Base-by-base conservation (phyloP, 306 rosid genomes). In the Parietaria judaica region DNA sequence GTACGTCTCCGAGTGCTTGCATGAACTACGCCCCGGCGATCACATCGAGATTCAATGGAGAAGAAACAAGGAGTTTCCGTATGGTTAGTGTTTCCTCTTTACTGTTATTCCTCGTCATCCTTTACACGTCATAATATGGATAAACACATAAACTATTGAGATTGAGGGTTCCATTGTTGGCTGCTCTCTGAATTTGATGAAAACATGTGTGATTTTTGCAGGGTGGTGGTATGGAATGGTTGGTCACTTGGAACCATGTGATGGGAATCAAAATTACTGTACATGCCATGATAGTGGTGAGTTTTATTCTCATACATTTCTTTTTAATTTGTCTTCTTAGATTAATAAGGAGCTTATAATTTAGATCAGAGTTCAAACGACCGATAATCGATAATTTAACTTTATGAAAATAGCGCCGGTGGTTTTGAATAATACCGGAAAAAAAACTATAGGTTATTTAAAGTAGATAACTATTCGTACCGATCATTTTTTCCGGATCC, bases 221-320 rank as follows among this genome's bases (percentile, higher is more conserved):
- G 98, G 96, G 77, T 92, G 96, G 98, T 92, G 98, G 96, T 92
- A 88, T 75, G 98, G 96, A 59, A 71, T 84, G 64, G 92, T 92
- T 66, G 98, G 96, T 56, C 98, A 92, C 82, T 83, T 92, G 66
- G 98, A 88, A 73, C 58, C 83, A 55, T 92, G 98, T 56, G 82
- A 84, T 80, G 88, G 95, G 48, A 80, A 82, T 74, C 84, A 72
- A 69, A 76, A 57, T 70, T 80, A 68, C 78, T 92, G 98, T 81
- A 80, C 72, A 58, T 88, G 98, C 61, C 82, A 79, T 58, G 64
- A 36, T 17, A 79, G 85, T 63, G 96, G 96, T 92, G 77, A 88
- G 96, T 82, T 39, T 14, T 59, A 23, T 23, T 23, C 31, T 23
- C 31, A 23, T 59, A 3, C 12, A 35, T 56, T 56, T 8, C 5